phyloP scores from a whole-genome alignment of 140 eudicot genomes.

The Anethum foeniculum region DNA sequence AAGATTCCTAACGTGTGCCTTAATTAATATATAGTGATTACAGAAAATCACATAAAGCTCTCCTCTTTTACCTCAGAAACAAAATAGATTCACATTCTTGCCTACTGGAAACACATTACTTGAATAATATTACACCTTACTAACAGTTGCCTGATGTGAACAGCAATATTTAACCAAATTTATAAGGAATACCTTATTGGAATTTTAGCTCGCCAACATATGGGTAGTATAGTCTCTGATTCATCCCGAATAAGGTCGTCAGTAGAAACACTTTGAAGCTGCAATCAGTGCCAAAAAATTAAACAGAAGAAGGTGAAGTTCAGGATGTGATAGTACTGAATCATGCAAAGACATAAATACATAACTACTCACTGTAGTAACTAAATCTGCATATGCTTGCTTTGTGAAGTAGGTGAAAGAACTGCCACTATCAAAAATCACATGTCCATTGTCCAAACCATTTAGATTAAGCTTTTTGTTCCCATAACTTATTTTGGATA shows the following conservation, averaged over 20 bases:
- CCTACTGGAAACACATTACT: background rate
- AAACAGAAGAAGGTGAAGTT: background rate
- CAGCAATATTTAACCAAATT: background rate
- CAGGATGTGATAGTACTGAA: background rate
- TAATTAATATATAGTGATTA: background rate
- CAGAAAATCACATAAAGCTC: background rate
- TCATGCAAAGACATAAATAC: background rate
- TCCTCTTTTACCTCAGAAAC: background rate
- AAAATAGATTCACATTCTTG: background rate
- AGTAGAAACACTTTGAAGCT: slow-evolving; percentile 43
- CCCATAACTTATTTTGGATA: slow-evolving; percentile 47
- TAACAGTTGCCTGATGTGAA: background rate
- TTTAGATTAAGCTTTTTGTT: slow-evolving; percentile 40
- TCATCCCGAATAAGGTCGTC: slow-evolving; percentile 46
- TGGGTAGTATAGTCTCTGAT: slow-evolving; percentile 62
- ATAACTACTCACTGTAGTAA: slow-evolving; percentile 30
- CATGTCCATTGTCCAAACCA: slow-evolving; percentile 27
- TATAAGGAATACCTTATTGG: slow-evolving; percentile 41
- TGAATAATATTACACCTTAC: background rate
- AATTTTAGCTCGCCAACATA: slow-evolving; percentile 57
- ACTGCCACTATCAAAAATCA: slow-evolving; percentile 76
- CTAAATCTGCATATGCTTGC: slow-evolving; percentile 56
- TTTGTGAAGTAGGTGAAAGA: slow-evolving; percentile 66
- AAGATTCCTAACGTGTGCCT: background rate
- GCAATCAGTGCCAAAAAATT: slow-evolving; percentile 15